Evolutionary conservation across 1,284 basidiomycete genomes (phyloP), one percentile per base, ranked within the genome.

Genomic region (Golubevia sp.): DNA sequence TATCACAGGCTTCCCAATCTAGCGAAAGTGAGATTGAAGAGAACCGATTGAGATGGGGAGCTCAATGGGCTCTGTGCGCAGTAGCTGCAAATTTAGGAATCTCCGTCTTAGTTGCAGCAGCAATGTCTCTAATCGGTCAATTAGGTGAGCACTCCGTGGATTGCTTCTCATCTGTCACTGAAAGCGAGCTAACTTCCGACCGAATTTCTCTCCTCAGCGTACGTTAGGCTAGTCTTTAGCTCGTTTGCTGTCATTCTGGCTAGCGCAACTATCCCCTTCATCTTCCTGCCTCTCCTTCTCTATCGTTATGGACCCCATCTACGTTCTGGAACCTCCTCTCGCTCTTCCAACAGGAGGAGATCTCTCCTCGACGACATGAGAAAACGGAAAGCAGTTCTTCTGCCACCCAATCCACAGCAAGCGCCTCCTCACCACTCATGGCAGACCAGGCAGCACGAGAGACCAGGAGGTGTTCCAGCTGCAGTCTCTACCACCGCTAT

Each of bases 221-320:
- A 56, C 3, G 26, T 25, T 5, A 63, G 59, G 61, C 38, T 69
- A 8, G 59, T 58, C 4, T 66, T 63, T 26, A 56, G 61, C 24
- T 60, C 61, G 8, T 62, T 57, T 24, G 55, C 65, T 21, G 56
- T 72, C 49, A 63, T 70, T 56, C 63, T 72, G 48, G 65, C 70
- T 7, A 66, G 66, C 2, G 59, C 25, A 1, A 21, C 63, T 18
- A 52, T 72, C 25, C 25, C 62, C 2, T 54, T 63, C 3, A 24
- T 60, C 2, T 34, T 62, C 48, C 8, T 50, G 15, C 23, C 66
- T 38, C 49, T 72, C 13, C 56, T 59, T 24, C 62, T 72, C 20
- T 72, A 59, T 23, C 48, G 65, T 23, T 70, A 70, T 55, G 67
- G 70, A 1, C 63, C 64, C 2, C 61, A 59, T 24, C 38, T 58